Evolutionary conservation across 345 rosid species (phyloP).

Genomic region (Salix viminalis): DNA sequence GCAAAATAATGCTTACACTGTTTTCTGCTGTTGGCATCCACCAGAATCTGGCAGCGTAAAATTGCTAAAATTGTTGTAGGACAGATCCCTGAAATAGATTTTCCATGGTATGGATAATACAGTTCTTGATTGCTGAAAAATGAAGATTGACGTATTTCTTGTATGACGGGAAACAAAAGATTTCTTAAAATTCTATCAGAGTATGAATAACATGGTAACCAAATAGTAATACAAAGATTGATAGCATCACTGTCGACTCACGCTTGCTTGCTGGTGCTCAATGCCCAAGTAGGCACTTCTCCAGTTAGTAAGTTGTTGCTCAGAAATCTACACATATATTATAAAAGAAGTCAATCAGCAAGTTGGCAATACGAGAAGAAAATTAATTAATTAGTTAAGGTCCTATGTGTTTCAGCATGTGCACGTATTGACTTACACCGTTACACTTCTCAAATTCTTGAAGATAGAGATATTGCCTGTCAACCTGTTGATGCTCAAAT

Average conservation of each 20-base stretch:
- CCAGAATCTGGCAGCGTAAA: conserved; percentile 37
- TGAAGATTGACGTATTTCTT: neutral
- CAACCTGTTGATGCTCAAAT: conserved; percentile 71
- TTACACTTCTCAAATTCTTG: neutral
- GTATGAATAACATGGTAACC: neutral
- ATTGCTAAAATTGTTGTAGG: conserved; percentile 86
- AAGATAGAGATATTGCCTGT: conserved; percentile 49
- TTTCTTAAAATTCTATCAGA: neutral
- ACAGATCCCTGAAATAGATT: conserved; percentile 57
- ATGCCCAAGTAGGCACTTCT: conserved; percentile 47
- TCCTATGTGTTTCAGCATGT: neutral
- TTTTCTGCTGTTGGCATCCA: conserved; percentile 27
- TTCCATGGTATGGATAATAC: neutral
- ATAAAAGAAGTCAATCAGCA: neutral
- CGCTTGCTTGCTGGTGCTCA: conserved; percentile 21
- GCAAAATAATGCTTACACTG: conserved; percentile 38
- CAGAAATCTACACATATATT: conserved; percentile 46
- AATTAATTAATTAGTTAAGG: neutral
- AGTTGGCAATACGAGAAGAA: neutral
- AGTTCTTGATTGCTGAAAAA: neutral
- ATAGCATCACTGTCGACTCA: conserved; percentile 29
- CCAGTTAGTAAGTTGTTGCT: conserved; percentile 70
- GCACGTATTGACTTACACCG: conserved; percentile 42
- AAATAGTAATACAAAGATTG: neutral
- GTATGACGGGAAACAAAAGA: neutral